Evolutionary conservation across 2,329 filamentous ascomycete species (phyloP), one percentile per base, ranked within the genome.

Genomic region (Ophiosphaerella herpotricha): DNA sequence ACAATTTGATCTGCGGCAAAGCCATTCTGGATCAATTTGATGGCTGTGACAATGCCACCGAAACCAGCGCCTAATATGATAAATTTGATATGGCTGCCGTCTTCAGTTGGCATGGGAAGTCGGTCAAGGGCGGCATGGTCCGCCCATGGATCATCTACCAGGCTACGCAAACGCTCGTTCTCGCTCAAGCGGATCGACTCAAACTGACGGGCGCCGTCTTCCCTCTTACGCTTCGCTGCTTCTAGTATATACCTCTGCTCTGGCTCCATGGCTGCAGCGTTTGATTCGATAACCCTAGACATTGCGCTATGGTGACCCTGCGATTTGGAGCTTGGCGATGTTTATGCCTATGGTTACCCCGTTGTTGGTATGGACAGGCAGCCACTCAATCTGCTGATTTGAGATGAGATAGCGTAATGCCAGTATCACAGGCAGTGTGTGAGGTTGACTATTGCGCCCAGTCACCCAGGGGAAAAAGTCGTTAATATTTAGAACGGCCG

Each of bases 1-100:
- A 67, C 43, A 26, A 78, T 68, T 33, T 77, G 67, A 1, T 70
- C 55, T 11, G 60, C 43, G 8, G 36, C 51, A 55, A 73, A 63
- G 2, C 73, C 72, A 3, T 67, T 54, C 46, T 75, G 56, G 21
- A 76, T 61, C 14, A 77, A 52, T 2, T 68, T 63, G 6, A 73
- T 67, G 2, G 75, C 50, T 63, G 72, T 7, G 72, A 78, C 50
- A 6, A 78, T 63, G 4, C 75, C 76, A 7, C 68, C 70, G 42
- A 67, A 73, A 0, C 76, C 77, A 24, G 70, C 73, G n/a, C 77
- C 75, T 7, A 75, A 48, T 26, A 77, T 70, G 14, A 74, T 52
- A 21, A 68, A 45, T 55, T 61, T 68, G 48, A 43, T 38, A 8
- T n/a, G 31, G 3, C 34, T 48, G 14, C 46, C 48, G 7, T 45